Conservation (phyloP, 495 filamentous ascomycete genomes). For the Penicillium lagena region DNA sequence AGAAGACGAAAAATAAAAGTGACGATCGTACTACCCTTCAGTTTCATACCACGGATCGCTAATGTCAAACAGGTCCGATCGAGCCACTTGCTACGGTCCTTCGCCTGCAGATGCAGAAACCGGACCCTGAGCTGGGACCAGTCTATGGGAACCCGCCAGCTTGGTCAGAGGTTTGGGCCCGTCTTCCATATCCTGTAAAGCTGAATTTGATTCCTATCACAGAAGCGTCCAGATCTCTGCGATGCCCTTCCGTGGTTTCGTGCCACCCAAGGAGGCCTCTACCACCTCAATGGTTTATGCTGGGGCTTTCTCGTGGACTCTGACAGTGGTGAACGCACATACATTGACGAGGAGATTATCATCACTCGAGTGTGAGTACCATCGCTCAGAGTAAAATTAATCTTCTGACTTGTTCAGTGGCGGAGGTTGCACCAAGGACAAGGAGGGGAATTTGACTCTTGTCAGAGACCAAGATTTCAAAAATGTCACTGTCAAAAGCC, state of each 20-base stretch:
- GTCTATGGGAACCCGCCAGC: constrained; percentile 40
- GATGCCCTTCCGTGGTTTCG: constrained; percentile 64
- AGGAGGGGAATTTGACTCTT: constrained; percentile 35
- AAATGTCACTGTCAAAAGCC: constrained; percentile 19
- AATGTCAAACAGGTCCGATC: too few relatives aligned
- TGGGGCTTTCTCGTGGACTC: constrained; percentile 58
- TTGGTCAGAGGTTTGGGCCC: constrained; percentile 46
- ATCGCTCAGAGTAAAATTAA: background rate
- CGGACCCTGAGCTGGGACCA: background rate
- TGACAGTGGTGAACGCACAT: constrained; percentile 47
- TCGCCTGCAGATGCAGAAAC: too few relatives aligned
- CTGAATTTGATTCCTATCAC: constrained; percentile 1
- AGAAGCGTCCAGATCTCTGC: constrained; percentile 54
- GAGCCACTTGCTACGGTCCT: too few relatives aligned
- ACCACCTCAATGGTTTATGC: constrained; percentile 39
- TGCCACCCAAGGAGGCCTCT: constrained; percentile 53
- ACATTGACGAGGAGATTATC: constrained; percentile 57
- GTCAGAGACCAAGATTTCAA: constrained; percentile 34
- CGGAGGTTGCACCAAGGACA: constrained; percentile 35
- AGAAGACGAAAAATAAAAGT: too few relatives aligned
- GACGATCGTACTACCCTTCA: too few relatives aligned
- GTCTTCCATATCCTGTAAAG: too few relatives aligned
- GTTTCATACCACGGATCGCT: too few relatives aligned
- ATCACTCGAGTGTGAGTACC: constrained; percentile 58
- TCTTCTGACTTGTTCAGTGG: constrained; percentile 40